Percentiles rank a stretch among this genome's conserved stretches.
Conservation (phyloP, 2,329 filamentous ascomycete species). For the Phyllosticta citribraziliensis region DNA sequence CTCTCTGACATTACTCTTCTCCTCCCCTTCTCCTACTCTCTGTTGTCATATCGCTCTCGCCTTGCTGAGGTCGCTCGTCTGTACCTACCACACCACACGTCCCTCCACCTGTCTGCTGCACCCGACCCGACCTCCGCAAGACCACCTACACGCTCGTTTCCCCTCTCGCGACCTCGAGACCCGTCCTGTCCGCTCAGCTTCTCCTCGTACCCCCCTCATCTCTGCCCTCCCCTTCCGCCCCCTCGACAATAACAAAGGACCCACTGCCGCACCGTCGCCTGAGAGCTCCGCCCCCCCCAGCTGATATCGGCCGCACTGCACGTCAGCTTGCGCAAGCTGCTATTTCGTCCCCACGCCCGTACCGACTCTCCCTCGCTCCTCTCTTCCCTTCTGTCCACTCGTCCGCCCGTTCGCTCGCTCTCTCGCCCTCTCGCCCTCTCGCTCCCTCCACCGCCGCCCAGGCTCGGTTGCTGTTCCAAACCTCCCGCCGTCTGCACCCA, state of each 20-base stretch:
- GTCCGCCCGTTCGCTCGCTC: background rate
- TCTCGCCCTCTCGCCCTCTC: background rate
- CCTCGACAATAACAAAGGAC: background rate
- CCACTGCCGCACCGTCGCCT: constrained; percentile 4
- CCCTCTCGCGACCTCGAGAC: constrained; percentile 1
- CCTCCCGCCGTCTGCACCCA: background rate
- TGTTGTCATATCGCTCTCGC: background rate
- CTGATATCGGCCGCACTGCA: background rate
- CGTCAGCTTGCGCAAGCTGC: constrained; percentile 5
- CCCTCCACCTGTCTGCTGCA: background rate
- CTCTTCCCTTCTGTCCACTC: background rate
- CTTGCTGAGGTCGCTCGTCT: background rate
- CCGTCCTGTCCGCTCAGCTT: background rate
- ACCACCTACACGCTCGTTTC: constrained; percentile 5
- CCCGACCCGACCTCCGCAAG: background rate
- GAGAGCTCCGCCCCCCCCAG: constrained; percentile 1
- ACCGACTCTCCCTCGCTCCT: background rate
- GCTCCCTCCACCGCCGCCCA: background rate
- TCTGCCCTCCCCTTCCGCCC: background rate
- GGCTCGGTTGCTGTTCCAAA: background rate
- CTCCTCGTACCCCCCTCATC: background rate
- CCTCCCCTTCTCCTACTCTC: background rate
- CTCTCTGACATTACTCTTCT: background rate
- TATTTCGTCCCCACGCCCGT: background rate
- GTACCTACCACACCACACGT: background rate